Percentiles rank a stretch among this genome's conserved stretches.
These are phyloP conservation scores for Carnegiea gigantea DNA, from an alignment of 179 eudicot species.

Conservation along the genomic window DNA sequence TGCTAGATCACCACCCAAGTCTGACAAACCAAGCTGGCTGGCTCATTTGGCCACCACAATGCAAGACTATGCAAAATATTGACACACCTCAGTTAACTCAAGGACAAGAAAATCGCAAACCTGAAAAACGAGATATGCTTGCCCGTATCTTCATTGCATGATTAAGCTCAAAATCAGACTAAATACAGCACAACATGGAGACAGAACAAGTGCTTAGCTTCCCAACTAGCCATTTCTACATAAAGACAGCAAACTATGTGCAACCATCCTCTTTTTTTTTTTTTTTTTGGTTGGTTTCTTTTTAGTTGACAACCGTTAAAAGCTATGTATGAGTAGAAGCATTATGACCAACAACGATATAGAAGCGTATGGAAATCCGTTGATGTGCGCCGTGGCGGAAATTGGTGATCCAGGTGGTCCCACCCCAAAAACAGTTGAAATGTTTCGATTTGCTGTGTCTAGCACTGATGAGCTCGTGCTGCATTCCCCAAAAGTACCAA, in stretches of 20 bases:
- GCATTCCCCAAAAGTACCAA: conserved; percentile 11
- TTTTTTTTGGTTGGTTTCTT: too few relatives aligned
- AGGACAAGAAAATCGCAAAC: not conserved
- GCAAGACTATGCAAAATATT: too few relatives aligned
- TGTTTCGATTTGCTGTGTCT: conserved; percentile 44
- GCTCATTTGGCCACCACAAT: not conserved
- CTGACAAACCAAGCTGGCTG: not conserved
- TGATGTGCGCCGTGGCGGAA: conserved; percentile 17
- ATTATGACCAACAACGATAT: conserved; percentile 19
- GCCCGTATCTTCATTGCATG: not conserved
- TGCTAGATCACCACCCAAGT: too few relatives aligned
- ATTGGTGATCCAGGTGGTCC: conserved; percentile 38
- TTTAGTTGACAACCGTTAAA: not conserved
- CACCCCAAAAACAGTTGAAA: conserved; percentile 45
- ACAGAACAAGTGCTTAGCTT: not conserved
- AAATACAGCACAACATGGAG: not conserved
- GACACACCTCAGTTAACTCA: not conserved
- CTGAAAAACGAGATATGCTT: not conserved
- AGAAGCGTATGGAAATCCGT: conserved; percentile 7
- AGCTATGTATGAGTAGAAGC: conserved; percentile 25
- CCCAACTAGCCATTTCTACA: not conserved
- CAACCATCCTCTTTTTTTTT: not conserved
- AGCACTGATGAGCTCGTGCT: conserved; percentile 53
- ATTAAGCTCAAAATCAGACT: conserved; percentile 1
- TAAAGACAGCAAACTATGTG: not conserved